Conservation (phyloP, 1,139 yeast genomes). For the Blastobotrys niveus region DNA sequence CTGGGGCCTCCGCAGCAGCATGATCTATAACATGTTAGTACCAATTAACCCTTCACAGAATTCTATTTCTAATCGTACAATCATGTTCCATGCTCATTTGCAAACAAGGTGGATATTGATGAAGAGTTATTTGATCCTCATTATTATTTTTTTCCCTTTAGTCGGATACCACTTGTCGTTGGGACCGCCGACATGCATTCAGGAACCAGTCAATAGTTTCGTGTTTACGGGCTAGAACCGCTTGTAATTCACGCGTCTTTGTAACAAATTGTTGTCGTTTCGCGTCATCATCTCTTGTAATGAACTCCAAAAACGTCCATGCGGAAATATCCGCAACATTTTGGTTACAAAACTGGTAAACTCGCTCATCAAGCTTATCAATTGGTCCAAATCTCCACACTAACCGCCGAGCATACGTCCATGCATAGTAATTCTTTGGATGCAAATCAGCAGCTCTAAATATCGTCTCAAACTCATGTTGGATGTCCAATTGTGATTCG, state of each 20-base stretch:
- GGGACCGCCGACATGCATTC: too few species aligned
- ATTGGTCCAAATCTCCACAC: conserved; percentile 12
- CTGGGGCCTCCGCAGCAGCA: conserved; percentile 7
- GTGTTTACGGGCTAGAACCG: conserved; percentile 3
- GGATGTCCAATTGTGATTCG: neutral
- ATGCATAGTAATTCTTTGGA: conserved; percentile 44
- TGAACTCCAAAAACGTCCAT: conserved; percentile 38
- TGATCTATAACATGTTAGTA: neutral
- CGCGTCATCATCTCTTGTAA: conserved; percentile 5
- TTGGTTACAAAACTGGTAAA: conserved; percentile 7
- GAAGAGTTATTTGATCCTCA: too few species aligned
- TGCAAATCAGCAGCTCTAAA: conserved; percentile 37
- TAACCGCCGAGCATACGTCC: conserved; percentile 39
- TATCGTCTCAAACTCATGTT: conserved; percentile 29
- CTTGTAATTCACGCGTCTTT: neutral
- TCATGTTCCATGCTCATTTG: neutral
- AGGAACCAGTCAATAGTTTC: conserved; percentile 7
- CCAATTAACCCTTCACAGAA: neutral
- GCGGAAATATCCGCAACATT: conserved; percentile 42
- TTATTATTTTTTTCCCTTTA: too few species aligned
- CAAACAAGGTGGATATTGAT: neutral
- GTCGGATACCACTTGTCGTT: too few species aligned
- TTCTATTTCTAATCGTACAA: neutral
- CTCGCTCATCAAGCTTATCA: neutral
- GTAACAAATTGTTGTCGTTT: neutral